A percentile compares a stretch with the other conserved stretches of the same genome.
phyloP scores from a whole-genome alignment of 225 moss, liverwort and hornwort genomes.

The Takakia lepidozioides region DNA sequence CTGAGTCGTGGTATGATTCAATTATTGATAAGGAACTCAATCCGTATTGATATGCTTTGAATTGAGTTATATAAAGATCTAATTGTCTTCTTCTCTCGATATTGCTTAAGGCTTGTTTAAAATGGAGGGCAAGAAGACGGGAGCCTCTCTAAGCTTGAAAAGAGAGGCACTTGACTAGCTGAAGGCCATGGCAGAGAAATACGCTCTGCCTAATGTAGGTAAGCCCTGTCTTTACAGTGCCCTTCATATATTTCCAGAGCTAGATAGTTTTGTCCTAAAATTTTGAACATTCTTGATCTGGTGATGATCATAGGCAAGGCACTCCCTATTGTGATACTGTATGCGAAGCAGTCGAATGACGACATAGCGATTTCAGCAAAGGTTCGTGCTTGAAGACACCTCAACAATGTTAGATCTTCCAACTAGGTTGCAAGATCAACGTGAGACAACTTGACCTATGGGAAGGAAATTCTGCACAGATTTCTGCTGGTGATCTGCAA shows the following conservation, averaged over 20 bases:
- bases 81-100: too few relatives aligned
- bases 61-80: too few relatives aligned
- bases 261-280: neutral
- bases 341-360: conserved; percentile 51
- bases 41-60: too few relatives aligned
- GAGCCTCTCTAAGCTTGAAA: conserved; percentile 49
- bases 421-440: too few relatives aligned
- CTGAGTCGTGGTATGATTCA: too few relatives aligned
- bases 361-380: conserved; percentile 57
- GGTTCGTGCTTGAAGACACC: conserved; percentile 30
- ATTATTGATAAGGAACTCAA: too few relatives aligned
- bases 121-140: conserved; percentile 26
- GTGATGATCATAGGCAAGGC: conserved; percentile 55
- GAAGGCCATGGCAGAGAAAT: conserved; percentile 67
- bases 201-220: conserved; percentile 76
- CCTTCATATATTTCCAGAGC: too few relatives aligned
- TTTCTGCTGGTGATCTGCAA: neutral
- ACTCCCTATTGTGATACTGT: conserved; percentile 67
- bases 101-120: too few relatives aligned
- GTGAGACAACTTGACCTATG: too few relatives aligned
- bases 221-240: neutral
- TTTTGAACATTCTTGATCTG: conserved; percentile 1
- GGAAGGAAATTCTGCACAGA: too few relatives aligned
- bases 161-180: conserved; percentile 74
- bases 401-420: too few relatives aligned